These are phyloP conservation scores for Crepidotus variabilis DNA, from an alignment of 768 basidiomycete genomes.

Conservation along the genomic window DNA sequence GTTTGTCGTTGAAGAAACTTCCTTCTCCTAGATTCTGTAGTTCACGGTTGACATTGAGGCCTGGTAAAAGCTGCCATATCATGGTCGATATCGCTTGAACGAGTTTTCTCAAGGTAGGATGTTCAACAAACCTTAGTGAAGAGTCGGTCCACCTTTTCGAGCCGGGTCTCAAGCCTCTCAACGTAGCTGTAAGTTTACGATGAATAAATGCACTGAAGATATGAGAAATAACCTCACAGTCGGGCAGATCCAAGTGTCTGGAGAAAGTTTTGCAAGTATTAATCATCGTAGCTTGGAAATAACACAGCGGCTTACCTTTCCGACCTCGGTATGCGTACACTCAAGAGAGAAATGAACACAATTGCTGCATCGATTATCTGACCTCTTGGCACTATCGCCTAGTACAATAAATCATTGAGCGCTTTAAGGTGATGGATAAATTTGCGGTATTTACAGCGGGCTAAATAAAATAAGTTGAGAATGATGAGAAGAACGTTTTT, in stretches of 20 bases:
- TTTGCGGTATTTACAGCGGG: no score
- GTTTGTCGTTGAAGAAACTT: background rate
- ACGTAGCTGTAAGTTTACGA: slow-evolving; percentile 37
- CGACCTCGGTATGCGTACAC: slow-evolving; percentile 62
- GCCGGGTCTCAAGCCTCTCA: slow-evolving; percentile 51
- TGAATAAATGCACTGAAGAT: no score
- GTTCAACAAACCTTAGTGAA: slow-evolving; percentile 38
- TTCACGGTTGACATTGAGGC: slow-evolving; percentile 42
- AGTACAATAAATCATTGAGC: no score
- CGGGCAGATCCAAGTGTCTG: slow-evolving; percentile 57
- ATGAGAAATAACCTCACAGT: no score
- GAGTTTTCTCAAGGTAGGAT: background rate
- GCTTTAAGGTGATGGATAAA: no score
- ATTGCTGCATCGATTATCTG: slow-evolving; percentile 55
- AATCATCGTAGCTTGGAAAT: no score
- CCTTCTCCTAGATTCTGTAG: no score
- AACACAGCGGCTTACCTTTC: slow-evolving; percentile 38
- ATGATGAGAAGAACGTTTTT: no score
- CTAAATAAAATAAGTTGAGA: no score
- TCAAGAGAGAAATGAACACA: slow-evolving; percentile 51
- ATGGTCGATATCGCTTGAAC: background rate
- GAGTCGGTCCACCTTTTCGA: slow-evolving; percentile 60
- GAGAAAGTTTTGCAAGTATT: background rate
- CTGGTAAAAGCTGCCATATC: slow-evolving; percentile 43
- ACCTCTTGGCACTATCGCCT: slow-evolving; percentile 67